Base-by-base conservation (phyloP, 495 filamentous ascomycete species). In the Lentithecium fluviatile region DNA sequence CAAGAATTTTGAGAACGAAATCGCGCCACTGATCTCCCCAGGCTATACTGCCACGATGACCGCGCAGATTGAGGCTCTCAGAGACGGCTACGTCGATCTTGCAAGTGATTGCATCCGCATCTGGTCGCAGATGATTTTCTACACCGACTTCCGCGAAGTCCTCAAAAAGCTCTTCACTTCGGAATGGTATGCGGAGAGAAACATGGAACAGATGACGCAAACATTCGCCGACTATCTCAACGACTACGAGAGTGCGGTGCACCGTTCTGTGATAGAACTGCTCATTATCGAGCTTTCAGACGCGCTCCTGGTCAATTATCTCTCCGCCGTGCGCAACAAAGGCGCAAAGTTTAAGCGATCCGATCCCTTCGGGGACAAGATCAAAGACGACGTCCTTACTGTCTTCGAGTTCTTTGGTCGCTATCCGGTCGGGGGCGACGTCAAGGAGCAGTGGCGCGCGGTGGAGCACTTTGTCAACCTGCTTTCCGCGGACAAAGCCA, bases 221-320 rank as follows among this genome's bases (percentile, higher is more conserved):
- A 99, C 94, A 0, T 90, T 97, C 66, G 88, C 95, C 60, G 93
- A 96, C 72, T 99, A 99, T 74, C 82, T 97, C 56, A 73, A 79
- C 69, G 94, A 97, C 72, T 95, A 96, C 78, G 75, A 80, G 34
- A 77, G 79, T 32, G 88, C 92, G 20, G 80, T 97, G 17, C 89
- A 95, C 73, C 84, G 88, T 53, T 88, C 87, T 12, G 83, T 99
- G 2, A 82, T 88, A 51, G 93, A 96, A 70, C 91, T 97, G 67
- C 73, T 90, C 6, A 83, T 94, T 70, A 91, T 96, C 72, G 93
- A 96, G 73, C 78, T 99, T 29, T 85, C 90, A 25, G 91, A 97
- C 71, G 88, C 91, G 70, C 83, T 97, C 26, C 84, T 97, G 1
- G 82, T 91, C 19, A 80, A 83, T 29, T 99, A 99, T 70, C 85